phyloP scores from a whole-genome alignment of 306 rosid genomes.

The Notholithocarpus densiflorus region DNA sequence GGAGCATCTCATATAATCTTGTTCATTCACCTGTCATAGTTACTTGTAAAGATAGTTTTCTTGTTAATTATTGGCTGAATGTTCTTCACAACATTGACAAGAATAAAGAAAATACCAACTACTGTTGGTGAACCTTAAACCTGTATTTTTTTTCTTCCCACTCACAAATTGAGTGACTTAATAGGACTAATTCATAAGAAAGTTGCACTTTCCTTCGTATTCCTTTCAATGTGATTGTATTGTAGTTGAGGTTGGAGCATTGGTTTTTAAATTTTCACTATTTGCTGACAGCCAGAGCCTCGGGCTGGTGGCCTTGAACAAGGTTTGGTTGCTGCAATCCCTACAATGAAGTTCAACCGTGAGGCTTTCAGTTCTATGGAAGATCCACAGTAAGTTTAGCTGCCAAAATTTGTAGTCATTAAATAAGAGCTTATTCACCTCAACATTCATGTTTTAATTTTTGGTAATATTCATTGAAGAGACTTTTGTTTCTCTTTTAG shows the following conservation, averaged over 20 bases:
- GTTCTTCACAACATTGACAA: not conserved
- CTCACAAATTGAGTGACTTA: not conserved
- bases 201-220: not conserved
- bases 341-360: constrained; percentile 77
- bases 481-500: not conserved
- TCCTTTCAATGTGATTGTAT: constrained; percentile 9
- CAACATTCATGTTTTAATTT: not conserved
- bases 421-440: constrained; percentile 1
- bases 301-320: constrained; percentile 63
- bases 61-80: not conserved
- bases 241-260: constrained; percentile 13
- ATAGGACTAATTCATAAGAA: not conserved
- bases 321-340: constrained; percentile 81
- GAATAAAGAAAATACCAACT: not conserved
- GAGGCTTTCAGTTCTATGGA: constrained; percentile 77
- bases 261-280: constrained; percentile 46
- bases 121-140: not conserved
- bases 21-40: not conserved
- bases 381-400: constrained; percentile 77
- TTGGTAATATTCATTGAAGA: not conserved
- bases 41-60: not conserved
- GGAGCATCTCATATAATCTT: not conserved
- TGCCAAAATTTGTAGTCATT: constrained; percentile 2
- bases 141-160: not conserved
- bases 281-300: constrained; percentile 82